Percentiles rank a stretch among this genome's conserved stretches.
These are phyloP conservation scores for Massariosphaeria phaeospora DNA, from an alignment of 495 filamentous ascomycete genomes.

Conservation along the genomic window DNA sequence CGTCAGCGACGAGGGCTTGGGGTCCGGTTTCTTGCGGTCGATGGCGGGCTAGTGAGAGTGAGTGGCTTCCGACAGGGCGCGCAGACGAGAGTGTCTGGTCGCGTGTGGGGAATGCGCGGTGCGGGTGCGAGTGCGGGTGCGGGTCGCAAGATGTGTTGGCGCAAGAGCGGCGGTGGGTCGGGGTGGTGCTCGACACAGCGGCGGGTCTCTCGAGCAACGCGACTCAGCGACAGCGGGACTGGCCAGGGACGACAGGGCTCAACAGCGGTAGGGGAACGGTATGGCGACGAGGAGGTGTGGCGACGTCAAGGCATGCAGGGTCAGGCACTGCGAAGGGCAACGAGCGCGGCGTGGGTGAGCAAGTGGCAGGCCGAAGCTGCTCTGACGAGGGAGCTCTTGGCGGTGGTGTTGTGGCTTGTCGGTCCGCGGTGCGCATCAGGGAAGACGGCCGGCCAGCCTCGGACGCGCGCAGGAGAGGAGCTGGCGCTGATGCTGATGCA, in stretches of 20 bases:
- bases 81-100: neutral
- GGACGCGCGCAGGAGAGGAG: too few relatives aligned
- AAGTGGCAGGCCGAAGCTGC: neutral
- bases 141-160: neutral
- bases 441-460: too few relatives aligned
- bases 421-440: too few relatives aligned
- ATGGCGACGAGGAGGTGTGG: conserved; percentile 8
- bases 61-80: neutral
- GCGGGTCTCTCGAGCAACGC: conserved; percentile 12
- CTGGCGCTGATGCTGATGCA: too few relatives aligned
- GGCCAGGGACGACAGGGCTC: neutral
- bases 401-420: too few relatives aligned
- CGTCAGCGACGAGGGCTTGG: conserved; percentile 19
- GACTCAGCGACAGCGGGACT: conserved; percentile 9
- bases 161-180: neutral
- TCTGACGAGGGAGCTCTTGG: too few relatives aligned
- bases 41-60: neutral
- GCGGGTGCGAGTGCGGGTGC: neutral
- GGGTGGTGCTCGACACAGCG: conserved; percentile 13
- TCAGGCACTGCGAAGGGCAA: conserved; percentile 25
- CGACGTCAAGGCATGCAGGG: conserved; percentile 25
- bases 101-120: neutral
- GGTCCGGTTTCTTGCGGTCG: too few relatives aligned
- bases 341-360: conserved; percentile 20
- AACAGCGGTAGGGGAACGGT: neutral